These are phyloP conservation scores for Picea abies DNA, from an alignment of 83 land plant species.

Conservation along the genomic window DNA sequence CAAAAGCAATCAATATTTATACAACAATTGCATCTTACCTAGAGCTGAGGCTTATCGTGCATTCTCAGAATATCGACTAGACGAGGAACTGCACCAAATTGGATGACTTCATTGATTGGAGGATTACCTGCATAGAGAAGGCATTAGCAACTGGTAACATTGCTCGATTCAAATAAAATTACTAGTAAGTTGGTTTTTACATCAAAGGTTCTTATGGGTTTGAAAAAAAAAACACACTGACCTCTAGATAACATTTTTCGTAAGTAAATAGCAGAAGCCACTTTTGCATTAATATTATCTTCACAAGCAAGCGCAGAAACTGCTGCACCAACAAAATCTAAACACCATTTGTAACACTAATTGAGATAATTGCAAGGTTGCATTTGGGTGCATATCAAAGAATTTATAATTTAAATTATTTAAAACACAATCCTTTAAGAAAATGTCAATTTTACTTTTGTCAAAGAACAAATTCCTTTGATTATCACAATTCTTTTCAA, in stretches of 20 bases:
- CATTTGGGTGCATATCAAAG: no score
- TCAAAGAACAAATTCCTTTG: no score
- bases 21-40: neutral
- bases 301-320: neutral
- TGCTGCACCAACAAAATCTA: neutral
- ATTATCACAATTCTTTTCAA: no score
- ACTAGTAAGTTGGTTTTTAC: no score
- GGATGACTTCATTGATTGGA: neutral
- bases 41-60: neutral
- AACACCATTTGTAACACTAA: no score
- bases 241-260: neutral
- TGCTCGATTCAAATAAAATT: no score
- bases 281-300: neutral
- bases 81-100: conserved; percentile 2
- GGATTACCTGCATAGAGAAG: conserved; percentile 2
- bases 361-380: no score
- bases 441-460: no score
- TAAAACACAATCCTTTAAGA: no score
- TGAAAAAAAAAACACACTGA: neutral
- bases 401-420: no score
- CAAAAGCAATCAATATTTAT: neutral
- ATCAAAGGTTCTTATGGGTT: no score
- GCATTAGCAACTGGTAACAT: neutral
- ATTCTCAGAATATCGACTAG: conserved; percentile 4
- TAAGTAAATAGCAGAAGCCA: neutral